Conservation (phyloP, 345 rosid genomes). For the Populus alba region DNA sequence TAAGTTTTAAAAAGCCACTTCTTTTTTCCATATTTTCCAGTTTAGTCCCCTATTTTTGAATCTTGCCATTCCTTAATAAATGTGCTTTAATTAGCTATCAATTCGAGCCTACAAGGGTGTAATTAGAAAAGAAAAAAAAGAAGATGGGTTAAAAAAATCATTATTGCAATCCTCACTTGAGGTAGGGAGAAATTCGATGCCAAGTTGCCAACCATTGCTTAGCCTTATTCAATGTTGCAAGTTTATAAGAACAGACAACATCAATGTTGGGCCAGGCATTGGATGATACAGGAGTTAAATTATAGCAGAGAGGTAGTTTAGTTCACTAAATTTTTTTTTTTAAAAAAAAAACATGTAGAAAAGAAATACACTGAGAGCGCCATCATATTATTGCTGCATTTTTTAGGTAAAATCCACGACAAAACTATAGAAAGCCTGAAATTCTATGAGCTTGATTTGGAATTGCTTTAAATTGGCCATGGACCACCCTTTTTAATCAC, state of each 20-base stretch:
- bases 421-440: neutral
- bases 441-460: neutral
- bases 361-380: neutral
- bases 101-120: too few relatives aligned
- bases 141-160: too few relatives aligned
- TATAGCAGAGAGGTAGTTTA: neutral
- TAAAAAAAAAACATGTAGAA: too few relatives aligned
- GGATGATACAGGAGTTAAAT: neutral
- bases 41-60: too few relatives aligned
- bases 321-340: neutral
- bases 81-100: too few relatives aligned
- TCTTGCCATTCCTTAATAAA: too few relatives aligned
- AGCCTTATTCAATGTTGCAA: neutral
- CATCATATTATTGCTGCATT: neutral
- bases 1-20: too few relatives aligned
- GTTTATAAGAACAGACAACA: neutral
- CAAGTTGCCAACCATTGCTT: neutral
- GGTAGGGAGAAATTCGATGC: neutral
- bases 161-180: too few relatives aligned
- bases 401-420: neutral
- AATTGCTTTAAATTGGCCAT: neutral
- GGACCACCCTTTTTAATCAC: too few relatives aligned
- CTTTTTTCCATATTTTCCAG: too few relatives aligned
- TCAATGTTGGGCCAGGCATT: neutral
- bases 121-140: too few relatives aligned